These are phyloP conservation scores for Arbutus unedo DNA, from an alignment of 148 eudicot genomes.

Conservation along the genomic window DNA sequence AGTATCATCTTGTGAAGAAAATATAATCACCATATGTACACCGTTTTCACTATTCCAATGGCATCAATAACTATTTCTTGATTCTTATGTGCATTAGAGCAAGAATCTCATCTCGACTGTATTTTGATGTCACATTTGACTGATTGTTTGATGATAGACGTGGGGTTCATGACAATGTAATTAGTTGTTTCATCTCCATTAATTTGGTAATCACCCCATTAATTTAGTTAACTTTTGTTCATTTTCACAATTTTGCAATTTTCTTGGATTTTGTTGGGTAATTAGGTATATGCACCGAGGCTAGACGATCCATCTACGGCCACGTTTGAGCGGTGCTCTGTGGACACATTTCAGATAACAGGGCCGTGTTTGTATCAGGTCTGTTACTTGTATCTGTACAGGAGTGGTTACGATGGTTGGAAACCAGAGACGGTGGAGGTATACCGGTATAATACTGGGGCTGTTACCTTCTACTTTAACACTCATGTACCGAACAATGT, in stretches of 20 bases:
- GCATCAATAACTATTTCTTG: neutral
- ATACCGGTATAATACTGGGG: constrained; percentile 29
- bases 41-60: neutral
- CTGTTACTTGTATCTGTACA: constrained; percentile 47
- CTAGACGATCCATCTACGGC: constrained; percentile 42
- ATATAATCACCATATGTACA: neutral
- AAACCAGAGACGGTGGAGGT: constrained; percentile 35
- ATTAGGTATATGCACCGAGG: constrained; percentile 50
- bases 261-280: neutral
- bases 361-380: constrained; percentile 47
- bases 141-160: neutral
- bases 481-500: constrained; percentile 25
- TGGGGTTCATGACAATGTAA: neutral
- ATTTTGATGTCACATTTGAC: neutral
- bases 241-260: neutral
- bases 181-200: neutral
- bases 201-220: neutral
- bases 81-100: neutral
- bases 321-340: constrained; percentile 47
- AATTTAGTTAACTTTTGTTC: neutral
- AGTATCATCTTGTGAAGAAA: neutral
- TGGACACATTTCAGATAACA: constrained; percentile 34
- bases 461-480: constrained; percentile 34
- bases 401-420: constrained; percentile 59
- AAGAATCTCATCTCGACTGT: neutral